A percentile compares a stretch with the other conserved stretches of the same genome.
These are phyloP conservation scores for Fusarium sp. DNA, from an alignment of 2,329 filamentous ascomycete genomes.

Conservation along the genomic window DNA sequence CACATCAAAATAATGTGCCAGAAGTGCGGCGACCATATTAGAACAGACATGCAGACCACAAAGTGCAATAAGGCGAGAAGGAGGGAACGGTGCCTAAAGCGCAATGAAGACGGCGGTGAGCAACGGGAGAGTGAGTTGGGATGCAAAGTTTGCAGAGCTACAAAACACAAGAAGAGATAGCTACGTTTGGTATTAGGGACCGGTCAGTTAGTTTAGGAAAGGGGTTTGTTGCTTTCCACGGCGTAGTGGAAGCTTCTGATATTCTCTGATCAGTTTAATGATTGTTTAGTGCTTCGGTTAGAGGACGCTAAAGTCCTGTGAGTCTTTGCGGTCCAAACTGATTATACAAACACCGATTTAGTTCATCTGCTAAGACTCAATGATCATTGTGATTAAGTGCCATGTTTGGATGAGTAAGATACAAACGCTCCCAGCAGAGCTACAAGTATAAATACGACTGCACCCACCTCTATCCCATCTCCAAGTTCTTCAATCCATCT, in stretches of 20 bases:
- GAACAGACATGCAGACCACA: neutral
- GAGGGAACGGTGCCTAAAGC: neutral
- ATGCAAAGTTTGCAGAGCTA: neutral
- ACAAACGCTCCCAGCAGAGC: neutral
- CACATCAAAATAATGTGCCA: neutral
- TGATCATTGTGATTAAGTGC: accelerated
- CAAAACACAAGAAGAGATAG: neutral
- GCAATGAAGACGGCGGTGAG: neutral
- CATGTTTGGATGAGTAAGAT: neutral
- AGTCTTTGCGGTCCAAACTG: accelerated
- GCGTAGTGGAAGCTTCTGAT: neutral
- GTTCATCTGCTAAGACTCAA: accelerated
- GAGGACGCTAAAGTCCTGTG: accelerated
- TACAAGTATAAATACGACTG: neutral
- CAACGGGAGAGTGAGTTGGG: neutral
- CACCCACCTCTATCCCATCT: neutral
- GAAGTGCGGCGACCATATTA: neutral
- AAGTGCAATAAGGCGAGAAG: neutral
- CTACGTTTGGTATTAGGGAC: accelerated
- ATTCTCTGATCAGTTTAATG: no score
- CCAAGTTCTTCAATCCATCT: neutral
- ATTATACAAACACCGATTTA: neutral
- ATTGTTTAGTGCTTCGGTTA: neutral
- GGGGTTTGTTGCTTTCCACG: neutral
- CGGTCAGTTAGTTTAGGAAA: neutral